Conservation (phyloP, 768 basidiomycete species). For the Leccinum arenicola region DNA sequence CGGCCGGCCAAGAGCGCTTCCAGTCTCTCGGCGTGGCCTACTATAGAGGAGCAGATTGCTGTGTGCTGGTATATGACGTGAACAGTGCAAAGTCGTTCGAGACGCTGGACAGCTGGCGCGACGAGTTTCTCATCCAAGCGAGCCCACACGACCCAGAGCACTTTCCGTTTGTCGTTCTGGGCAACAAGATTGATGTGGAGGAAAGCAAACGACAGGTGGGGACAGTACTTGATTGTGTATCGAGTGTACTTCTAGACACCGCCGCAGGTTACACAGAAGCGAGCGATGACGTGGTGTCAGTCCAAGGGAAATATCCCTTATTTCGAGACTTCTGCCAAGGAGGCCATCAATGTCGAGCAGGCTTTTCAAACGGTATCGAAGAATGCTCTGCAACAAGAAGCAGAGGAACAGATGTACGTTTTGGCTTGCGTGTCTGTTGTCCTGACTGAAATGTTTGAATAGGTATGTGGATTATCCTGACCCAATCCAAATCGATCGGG, state of each 20-base stretch:
- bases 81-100: constrained; percentile 99
- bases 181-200: constrained; percentile 99
- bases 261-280: constrained; percentile 92
- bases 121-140: constrained; percentile 98
- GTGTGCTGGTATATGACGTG: constrained; percentile 98
- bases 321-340: constrained; percentile 99
- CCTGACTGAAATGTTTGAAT: constrained; percentile 19
- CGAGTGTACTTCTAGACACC: neutral
- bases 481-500: constrained; percentile 94
- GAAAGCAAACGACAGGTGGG: constrained; percentile 95
- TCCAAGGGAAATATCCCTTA: constrained; percentile 99
- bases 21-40: constrained; percentile 98
- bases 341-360: constrained; percentile 99
- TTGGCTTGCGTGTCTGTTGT: constrained; percentile 8
- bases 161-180: constrained; percentile 98
- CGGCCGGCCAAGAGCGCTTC: constrained; percentile 99
- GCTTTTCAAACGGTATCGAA: constrained; percentile 99
- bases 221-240: constrained; percentile 14
- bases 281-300: constrained; percentile 99
- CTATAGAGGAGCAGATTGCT: constrained; percentile 98
- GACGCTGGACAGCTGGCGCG: constrained; percentile 97
- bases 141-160: constrained; percentile 99
- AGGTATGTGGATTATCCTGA: constrained; percentile 99
- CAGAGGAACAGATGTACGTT: constrained; percentile 89
- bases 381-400: constrained; percentile 97